A percentile compares a stretch with the other conserved stretches of the same genome.
Evolutionary conservation across 495 filamentous ascomycete genomes (phyloP).

Genomic region (Amniculicola lignicola): DNA sequence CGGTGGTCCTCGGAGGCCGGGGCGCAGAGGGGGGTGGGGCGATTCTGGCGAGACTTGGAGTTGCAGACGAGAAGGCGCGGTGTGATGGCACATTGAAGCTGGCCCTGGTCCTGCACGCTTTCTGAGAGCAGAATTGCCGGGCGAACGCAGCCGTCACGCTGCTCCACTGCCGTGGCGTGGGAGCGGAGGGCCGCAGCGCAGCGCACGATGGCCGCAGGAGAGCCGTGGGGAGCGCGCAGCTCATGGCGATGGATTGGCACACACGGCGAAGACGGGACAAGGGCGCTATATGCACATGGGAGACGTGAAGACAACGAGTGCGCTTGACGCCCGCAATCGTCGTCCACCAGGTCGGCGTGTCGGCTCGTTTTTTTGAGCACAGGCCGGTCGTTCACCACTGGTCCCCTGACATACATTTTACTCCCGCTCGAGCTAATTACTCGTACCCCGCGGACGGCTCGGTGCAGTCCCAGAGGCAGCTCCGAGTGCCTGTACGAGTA

Average conservation of each 20-base stretch:
- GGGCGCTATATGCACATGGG: neutral
- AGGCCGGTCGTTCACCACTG: slow-evolving; percentile 6
- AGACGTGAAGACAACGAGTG: no score
- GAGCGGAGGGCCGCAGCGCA: slow-evolving; percentile 15
- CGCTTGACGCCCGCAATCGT: no score
- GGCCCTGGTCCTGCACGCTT: neutral
- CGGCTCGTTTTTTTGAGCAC: neutral
- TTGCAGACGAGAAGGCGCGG: slow-evolving; percentile 21
- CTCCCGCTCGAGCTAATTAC: no score
- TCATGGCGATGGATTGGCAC: slow-evolving; percentile 30
- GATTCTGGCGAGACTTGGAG: slow-evolving; percentile 7
- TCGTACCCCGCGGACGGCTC: no score
- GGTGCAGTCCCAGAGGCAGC: no score
- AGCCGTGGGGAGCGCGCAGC: slow-evolving; percentile 37
- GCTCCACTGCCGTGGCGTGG: slow-evolving; percentile 18
- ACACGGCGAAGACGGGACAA: neutral
- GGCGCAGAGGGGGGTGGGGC: neutral
- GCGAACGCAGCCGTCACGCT: slow-evolving; percentile 23
- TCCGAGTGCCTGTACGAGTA: no score
- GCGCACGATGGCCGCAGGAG: slow-evolving; percentile 33
- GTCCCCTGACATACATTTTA: no score
- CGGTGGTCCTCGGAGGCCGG: neutral
- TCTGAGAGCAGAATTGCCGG: slow-evolving; percentile 13
- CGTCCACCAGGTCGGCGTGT: slow-evolving; percentile 2
- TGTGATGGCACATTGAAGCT: neutral